Evolutionary conservation across 345 rosid genomes (phyloP).

Genomic region (Pugionium dolabratum): DNA sequence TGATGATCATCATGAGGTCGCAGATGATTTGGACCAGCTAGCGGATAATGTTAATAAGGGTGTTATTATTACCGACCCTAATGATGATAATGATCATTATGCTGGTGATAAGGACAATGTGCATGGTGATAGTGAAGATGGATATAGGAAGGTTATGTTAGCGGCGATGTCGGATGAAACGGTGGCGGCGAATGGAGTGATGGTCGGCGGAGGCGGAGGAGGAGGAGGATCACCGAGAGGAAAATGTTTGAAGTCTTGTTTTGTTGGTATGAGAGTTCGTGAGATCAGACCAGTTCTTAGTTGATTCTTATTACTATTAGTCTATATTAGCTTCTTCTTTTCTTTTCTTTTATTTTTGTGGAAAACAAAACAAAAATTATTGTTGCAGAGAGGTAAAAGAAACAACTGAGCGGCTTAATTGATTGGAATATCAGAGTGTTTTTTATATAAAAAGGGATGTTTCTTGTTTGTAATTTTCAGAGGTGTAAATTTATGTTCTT

Average conservation of each 20-base stretch:
- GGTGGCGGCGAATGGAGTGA: conserved; percentile 25
- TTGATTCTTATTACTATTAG: conserved; percentile 24
- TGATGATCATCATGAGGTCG: conserved; percentile 8
- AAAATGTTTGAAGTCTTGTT: conserved; percentile 43
- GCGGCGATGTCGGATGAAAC: conserved; percentile 27
- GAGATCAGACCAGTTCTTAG: conserved; percentile 42
- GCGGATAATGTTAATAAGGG: conserved; percentile 16
- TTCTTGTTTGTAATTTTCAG: conserved; percentile 14
- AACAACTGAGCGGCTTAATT: conserved; percentile 27
- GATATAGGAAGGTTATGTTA: conserved; percentile 24
- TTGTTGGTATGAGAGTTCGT: conserved; percentile 35
- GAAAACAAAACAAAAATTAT: conserved; percentile 9
- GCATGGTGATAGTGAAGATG: conserved; percentile 34
- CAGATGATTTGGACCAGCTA: conserved; percentile 23
- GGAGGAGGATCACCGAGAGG: conserved; percentile 47
- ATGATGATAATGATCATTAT: conserved; percentile 5
- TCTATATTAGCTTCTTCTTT: not conserved
- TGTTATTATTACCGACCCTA: not conserved
- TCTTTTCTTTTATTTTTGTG: not conserved
- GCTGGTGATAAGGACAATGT: conserved; percentile 34
- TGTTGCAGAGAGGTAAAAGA: not conserved
- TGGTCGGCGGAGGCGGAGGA: conserved; percentile 33
- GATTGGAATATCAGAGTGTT: not conserved
- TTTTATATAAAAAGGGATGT: not conserved
- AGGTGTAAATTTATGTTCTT: conserved; percentile 6